phyloP scores from a whole-genome alignment of 169 alveolate species.

The Theileria parva region DNA sequence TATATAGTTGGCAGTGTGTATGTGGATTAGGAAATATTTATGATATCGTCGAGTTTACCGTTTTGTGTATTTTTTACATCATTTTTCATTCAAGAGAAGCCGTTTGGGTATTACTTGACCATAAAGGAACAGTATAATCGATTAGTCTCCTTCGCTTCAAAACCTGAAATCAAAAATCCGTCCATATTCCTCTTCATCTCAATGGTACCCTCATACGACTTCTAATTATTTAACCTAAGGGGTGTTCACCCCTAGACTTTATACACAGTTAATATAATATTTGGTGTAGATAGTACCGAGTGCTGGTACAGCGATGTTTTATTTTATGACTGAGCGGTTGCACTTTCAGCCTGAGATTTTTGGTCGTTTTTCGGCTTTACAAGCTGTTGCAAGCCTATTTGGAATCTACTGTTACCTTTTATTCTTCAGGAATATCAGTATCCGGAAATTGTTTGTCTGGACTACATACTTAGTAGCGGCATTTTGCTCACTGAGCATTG shows the following conservation, averaged over 20 bases:
- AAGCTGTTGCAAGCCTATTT: conserved; percentile 79
- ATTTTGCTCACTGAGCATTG: conserved; percentile 75
- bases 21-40: conserved; percentile 68
- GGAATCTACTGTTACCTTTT: conserved; percentile 74
- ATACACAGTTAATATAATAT: conserved; percentile 60
- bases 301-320: conserved; percentile 83
- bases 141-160: conserved; percentile 28
- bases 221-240: background rate
- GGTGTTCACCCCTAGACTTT: background rate
- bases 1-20: too few relatives aligned
- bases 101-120: conserved; percentile 26
- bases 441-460: conserved; percentile 71
- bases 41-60: conserved; percentile 78
- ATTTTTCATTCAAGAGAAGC: conserved; percentile 72
- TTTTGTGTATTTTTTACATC: conserved; percentile 69
- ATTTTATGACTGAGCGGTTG: conserved; percentile 84
- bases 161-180: conserved; percentile 61
- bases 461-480: conserved; percentile 78
- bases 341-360: conserved; percentile 81
- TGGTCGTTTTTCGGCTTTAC: conserved; percentile 82
- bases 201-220: conserved; percentile 23
- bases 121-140: conserved; percentile 55
- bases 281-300: conserved; percentile 84
- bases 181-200: conserved; percentile 58
- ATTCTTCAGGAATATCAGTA: conserved; percentile 70